Percentiles rank a stretch among this genome's conserved stretches.
phyloP scores from a whole-genome alignment of 2,329 filamentous ascomycete species.

The Monilinia vaccinii-corymbosi region DNA sequence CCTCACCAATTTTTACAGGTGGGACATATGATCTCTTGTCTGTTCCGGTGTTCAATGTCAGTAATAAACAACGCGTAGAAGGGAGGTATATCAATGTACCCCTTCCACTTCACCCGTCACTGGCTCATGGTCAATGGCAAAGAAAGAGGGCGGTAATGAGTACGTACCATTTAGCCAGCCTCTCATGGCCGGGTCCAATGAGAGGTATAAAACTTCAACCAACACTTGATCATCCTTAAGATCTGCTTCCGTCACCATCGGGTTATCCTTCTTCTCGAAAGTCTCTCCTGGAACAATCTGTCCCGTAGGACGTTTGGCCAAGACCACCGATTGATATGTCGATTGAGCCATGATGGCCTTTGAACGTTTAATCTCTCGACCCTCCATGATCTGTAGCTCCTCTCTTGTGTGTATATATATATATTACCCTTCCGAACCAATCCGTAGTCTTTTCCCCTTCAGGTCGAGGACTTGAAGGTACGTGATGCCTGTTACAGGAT shows the following conservation, averaged over 20 bases:
- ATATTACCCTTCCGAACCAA: neutral
- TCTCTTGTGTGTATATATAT: neutral
- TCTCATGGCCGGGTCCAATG: conserved; percentile 68
- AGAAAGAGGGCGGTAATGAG: neutral
- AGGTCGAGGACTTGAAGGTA: neutral
- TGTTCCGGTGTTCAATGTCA: neutral
- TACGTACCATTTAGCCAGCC: conserved; percentile 54
- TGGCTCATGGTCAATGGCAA: neutral
- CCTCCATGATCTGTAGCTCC: neutral
- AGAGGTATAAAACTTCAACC: conserved; percentile 52
- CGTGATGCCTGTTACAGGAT: neutral
- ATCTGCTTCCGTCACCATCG: conserved; percentile 36
- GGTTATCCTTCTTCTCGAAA: conserved; percentile 44
- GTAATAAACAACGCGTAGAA: conserved; percentile 1
- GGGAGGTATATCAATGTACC: neutral
- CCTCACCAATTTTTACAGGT: conserved; percentile 56
- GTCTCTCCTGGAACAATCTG: conserved; percentile 57
- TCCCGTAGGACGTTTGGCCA: conserved; percentile 53
- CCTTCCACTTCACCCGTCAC: neutral
- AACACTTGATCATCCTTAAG: conserved; percentile 58
- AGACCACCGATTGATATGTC: conserved; percentile 37
- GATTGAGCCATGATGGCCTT: conserved; percentile 27
- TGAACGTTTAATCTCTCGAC: conserved; percentile 12
- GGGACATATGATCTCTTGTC: conserved; percentile 54
- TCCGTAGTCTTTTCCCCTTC: neutral